A percentile compares a stretch with the other conserved stretches of the same genome.
Conservation (phyloP, 1,139 yeast species). For the Blastobotrys serpentis region DNA sequence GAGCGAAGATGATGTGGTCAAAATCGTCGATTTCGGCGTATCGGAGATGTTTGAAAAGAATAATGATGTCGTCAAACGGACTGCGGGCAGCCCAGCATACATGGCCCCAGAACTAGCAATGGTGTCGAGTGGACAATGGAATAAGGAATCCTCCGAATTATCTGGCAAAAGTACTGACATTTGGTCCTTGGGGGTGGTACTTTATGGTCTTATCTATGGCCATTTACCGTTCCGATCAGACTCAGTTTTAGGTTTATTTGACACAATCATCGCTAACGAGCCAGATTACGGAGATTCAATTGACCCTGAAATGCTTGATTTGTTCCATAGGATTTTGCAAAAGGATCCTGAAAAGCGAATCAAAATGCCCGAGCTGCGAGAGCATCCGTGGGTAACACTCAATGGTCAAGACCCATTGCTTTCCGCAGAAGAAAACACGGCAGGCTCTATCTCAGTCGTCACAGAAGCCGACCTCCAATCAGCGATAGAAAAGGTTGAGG, state of each 20-base stretch:
- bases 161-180: constrained; percentile 69
- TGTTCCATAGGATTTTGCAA: constrained; percentile 38
- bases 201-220: constrained; percentile 41
- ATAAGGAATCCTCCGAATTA: constrained; percentile 41
- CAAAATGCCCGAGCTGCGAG: constrained; percentile 51
- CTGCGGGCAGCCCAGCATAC: constrained; percentile 86
- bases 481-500: constrained; percentile 41
- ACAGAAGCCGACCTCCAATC: constrained; percentile 41
- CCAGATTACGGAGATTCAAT: constrained; percentile 18
- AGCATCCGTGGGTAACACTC: constrained; percentile 58
- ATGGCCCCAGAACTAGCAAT: constrained; percentile 77
- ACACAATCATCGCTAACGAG: constrained; percentile 33
- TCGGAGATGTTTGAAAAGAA: constrained; percentile 62
- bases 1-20: constrained; percentile 70
- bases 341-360: constrained; percentile 58
- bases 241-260: constrained; percentile 51
- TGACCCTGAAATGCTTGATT: constrained; percentile 30
- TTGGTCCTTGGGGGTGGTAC: constrained; percentile 78
- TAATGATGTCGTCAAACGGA: constrained; percentile 50
- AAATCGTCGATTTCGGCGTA: constrained; percentile 94
- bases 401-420: constrained; percentile 41
- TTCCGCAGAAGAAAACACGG: constrained; percentile 41
- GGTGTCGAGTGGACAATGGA: constrained; percentile 34
- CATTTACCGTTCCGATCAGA: constrained; percentile 42
- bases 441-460: constrained; percentile 35